A percentile compares a stretch with the other conserved stretches of the same genome.
These are phyloP conservation scores for Ophiostoma angusticollis DNA, from an alignment of 2,329 filamentous ascomycete species.

Conservation along the genomic window DNA sequence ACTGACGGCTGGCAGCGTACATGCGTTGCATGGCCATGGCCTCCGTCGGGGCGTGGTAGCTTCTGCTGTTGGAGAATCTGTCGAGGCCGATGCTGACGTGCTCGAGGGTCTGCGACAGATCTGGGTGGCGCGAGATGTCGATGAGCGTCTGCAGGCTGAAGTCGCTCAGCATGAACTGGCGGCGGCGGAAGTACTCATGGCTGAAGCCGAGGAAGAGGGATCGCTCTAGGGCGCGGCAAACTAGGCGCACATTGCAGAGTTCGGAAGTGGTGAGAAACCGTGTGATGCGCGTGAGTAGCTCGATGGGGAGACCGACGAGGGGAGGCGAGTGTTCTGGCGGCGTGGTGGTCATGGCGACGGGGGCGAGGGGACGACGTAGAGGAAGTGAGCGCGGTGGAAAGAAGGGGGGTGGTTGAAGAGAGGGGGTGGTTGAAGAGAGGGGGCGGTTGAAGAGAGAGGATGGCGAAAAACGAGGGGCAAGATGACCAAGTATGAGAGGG, in stretches of 20 bases:
- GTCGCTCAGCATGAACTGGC: constrained; percentile 51
- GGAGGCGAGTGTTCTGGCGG: not conserved
- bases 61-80: constrained; percentile 7
- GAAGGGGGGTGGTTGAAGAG: too few species aligned
- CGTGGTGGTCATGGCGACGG: not conserved
- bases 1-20: constrained; percentile 15
- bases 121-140: constrained; percentile 35
- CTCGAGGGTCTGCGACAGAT: constrained; percentile 26
- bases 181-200: constrained; percentile 51
- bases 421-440: too few species aligned
- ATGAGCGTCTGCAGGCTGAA: constrained; percentile 41
- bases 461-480: too few species aligned
- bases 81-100: constrained; percentile 39
- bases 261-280: constrained; percentile 40
- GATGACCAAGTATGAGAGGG: too few species aligned
- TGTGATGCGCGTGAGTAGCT: constrained; percentile 45
- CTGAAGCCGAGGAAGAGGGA: constrained; percentile 43
- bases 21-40: not conserved
- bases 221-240: constrained; percentile 41
- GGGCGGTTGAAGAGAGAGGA: too few species aligned
- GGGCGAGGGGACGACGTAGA: too few species aligned
- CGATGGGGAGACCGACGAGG: constrained; percentile 34
- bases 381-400: too few species aligned
- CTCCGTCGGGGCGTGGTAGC: not conserved
- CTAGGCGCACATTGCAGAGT: constrained; percentile 39